Percentiles rank a stretch among this genome's conserved stretches.
Conservation (phyloP, 1,284 basidiomycete genomes). For the Coniferiporia sulphurascens region DNA sequence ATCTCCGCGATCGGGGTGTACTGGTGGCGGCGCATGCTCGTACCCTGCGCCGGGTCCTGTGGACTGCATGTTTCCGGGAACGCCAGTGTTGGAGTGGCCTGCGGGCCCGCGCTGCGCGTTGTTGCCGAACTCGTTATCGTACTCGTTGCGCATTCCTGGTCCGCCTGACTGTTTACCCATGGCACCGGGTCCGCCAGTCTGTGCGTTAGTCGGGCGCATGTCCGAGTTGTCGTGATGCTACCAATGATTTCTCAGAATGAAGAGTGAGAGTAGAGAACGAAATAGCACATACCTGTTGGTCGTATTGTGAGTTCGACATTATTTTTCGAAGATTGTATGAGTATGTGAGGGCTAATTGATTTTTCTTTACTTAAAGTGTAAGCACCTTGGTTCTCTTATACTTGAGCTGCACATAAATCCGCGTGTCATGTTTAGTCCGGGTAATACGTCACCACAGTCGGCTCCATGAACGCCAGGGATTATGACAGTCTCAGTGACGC, state of each 20-base stretch:
- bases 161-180: neutral
- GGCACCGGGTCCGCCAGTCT: constrained; percentile 2
- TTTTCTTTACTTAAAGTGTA: too few relatives aligned
- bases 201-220: constrained; percentile 10
- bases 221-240: neutral
- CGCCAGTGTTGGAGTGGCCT: neutral
- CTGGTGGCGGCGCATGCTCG: neutral
- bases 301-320: neutral
- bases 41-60: neutral
- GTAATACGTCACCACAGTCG: too few relatives aligned
- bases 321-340: too few relatives aligned
- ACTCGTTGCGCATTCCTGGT: neutral
- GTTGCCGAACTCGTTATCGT: neutral
- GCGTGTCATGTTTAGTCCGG: too few relatives aligned
- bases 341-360: too few relatives aligned
- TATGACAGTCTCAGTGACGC: too few relatives aligned
- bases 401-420: too few relatives aligned
- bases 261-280: neutral
- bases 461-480: too few relatives aligned
- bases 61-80: neutral
- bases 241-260: neutral
- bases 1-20: neutral
- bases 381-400: too few relatives aligned
- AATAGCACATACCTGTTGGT: neutral
- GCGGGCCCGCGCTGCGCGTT: neutral